These are phyloP conservation scores for Naganishia randhawae DNA, from an alignment of 768 basidiomycete species.

Conservation along the genomic window DNA sequence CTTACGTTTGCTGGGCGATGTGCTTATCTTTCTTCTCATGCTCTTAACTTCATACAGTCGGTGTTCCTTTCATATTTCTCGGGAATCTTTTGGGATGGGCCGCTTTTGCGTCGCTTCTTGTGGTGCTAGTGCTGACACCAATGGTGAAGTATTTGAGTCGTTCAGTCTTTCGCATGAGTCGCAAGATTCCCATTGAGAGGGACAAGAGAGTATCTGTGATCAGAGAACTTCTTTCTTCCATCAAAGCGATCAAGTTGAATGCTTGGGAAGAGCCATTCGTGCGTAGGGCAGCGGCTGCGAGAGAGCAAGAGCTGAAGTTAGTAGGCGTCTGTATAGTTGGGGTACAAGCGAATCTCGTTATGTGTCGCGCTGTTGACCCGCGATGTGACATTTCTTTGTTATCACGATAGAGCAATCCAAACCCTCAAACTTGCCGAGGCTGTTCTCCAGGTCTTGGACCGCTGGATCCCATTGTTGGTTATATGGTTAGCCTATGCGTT, in stretches of 20 bases:
- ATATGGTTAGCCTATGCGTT: slow-evolving; percentile 3
- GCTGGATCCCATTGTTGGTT: slow-evolving; percentile 6
- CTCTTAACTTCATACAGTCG: background rate
- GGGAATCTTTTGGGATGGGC: slow-evolving; percentile 4
- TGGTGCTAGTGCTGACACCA: background rate
- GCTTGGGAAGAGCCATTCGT: slow-evolving; percentile 8
- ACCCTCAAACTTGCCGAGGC: background rate
- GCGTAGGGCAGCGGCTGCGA: background rate
- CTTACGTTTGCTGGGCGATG: background rate
- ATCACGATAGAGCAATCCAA: background rate
- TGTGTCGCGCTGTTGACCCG: background rate
- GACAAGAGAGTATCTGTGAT: slow-evolving; percentile 10
- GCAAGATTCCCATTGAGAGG: background rate
- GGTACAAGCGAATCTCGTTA: background rate
- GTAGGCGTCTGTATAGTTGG: too few species aligned
- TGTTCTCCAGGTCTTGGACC: background rate
- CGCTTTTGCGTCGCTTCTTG: background rate
- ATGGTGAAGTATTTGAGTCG: slow-evolving; percentile 2
- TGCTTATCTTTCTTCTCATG: background rate
- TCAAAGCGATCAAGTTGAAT: slow-evolving; percentile 8
- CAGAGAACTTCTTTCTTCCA: background rate
- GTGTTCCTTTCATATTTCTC: background rate
- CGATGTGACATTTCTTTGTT: background rate
- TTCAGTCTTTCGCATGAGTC: slow-evolving; percentile 10
- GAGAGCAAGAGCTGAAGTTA: slow-evolving; percentile 4